Conservation (phyloP, 2,329 filamentous ascomycete species). For the Hypomyces perniciosus region DNA sequence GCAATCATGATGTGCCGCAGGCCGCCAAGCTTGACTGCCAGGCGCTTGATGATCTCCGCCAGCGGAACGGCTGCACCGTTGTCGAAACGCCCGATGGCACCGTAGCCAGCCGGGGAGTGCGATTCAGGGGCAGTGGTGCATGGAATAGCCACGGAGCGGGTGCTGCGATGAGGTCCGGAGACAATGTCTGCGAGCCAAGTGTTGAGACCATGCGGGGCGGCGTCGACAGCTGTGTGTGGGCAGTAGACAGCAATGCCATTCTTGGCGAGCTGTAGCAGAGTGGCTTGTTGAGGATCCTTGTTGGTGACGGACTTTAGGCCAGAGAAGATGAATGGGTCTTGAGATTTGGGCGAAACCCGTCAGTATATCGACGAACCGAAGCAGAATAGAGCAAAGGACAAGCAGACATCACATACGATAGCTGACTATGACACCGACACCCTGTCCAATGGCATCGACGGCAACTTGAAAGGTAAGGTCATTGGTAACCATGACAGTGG, state of each 20-base stretch:
- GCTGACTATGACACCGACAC: conserved; percentile 74
- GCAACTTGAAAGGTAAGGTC: conserved; percentile 87
- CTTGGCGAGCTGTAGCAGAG: conserved; percentile 73
- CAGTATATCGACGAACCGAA: background rate
- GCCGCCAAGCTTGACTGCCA: conserved; percentile 64
- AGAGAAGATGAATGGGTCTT: conserved; percentile 94
- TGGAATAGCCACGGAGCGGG: conserved; percentile 40
- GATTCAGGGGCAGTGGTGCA: conserved; percentile 36
- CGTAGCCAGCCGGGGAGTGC: conserved; percentile 47
- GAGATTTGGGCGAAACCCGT: background rate
- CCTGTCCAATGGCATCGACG: conserved; percentile 75
- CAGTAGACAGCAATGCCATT: conserved; percentile 92
- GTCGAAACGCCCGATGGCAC: conserved; percentile 42
- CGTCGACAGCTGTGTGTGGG: conserved; percentile 92
- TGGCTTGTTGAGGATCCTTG: conserved; percentile 77
- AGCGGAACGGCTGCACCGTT: conserved; percentile 29
- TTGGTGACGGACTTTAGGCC: conserved; percentile 84
- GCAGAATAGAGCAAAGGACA: background rate
- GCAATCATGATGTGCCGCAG: conserved; percentile 50
- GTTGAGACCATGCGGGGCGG: conserved; percentile 75
- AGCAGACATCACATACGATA: conserved; percentile 58
- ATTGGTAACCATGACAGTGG: conserved; percentile 59
- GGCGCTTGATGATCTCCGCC: conserved; percentile 38
- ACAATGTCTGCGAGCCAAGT: conserved; percentile 92
- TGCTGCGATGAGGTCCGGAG: conserved; percentile 43